Evolutionary conservation across 2,329 filamentous ascomycete species (phyloP), one percentile per base, ranked within the genome.

Genomic region (Raffaelea arxii): DNA sequence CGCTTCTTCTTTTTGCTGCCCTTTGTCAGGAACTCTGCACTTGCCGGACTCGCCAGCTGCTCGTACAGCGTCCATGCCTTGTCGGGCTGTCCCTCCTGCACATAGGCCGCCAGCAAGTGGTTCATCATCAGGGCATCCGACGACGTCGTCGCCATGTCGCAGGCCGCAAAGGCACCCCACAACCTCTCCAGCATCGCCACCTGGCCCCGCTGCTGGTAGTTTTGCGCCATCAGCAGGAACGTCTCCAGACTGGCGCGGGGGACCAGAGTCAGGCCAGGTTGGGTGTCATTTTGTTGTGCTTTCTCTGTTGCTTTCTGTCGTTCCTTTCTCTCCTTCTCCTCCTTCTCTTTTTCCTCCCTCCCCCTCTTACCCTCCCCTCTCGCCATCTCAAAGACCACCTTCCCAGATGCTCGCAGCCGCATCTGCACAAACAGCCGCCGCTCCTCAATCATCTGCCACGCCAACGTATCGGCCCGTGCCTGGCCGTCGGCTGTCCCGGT

Each of bases 111-210:
- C 23, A 92, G 74, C 21, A 90, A 67, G 58, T 89, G 83, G 62
- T 91, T 92, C 71, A 90, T 78, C 65, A 90, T 84, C 61, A 82
- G 85, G 9, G 80, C 77, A 56, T 86, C 82, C 39, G 21, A 9
- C 5, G 38, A 11, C 43, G 82, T 76, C 46, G 68, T 71, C n/a
- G 44, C 37, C 50, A 91, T 79, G 51, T 82, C 74, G 14, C 82
- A 77, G 39, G 75, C 67, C 14, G 70, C 66, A 51, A 87, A 79
- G 2, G 78, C 77, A 25, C 75, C 68, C 62, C 79, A 81, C 4
- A 91, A 67, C 44, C 73, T 66, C 41, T 75, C 66, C 43, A 87
- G 71, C 47, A 73, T 72, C 14, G 65, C 59, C 32, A 80, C 73
- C 18, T 82, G 70, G 16, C 74, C 69, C 18, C 81, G 76, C 38